Evolutionary conservation across 1,139 yeast genomes (phyloP).

Genomic region (Geotrichum restrictum): DNA sequence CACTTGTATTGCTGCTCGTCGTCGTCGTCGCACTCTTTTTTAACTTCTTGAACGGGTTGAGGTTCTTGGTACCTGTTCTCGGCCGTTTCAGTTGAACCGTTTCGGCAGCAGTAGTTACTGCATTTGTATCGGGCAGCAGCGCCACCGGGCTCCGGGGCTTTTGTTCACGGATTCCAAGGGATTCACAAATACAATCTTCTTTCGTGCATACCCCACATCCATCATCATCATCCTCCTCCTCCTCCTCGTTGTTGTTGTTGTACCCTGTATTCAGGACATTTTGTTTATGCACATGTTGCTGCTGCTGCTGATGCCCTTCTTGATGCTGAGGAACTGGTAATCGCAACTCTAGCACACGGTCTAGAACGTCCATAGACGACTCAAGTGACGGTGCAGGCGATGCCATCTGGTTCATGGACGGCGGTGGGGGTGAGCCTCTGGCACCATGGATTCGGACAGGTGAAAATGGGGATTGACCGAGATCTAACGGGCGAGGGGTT

Average conservation of each 20-base stretch:
- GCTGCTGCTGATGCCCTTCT: neutral
- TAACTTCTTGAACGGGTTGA: constrained; percentile 14
- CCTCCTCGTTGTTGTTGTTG: neutral
- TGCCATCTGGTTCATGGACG: constrained; percentile 29
- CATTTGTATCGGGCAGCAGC: neutral
- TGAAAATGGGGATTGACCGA: neutral
- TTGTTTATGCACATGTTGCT: neutral
- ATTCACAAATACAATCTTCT: constrained; percentile 68
- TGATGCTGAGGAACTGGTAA: constrained; percentile 34
- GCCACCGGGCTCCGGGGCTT: neutral
- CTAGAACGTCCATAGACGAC: constrained; percentile 38
- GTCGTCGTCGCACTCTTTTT: neutral
- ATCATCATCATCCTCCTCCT: constrained; percentile 28
- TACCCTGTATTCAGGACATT: neutral
- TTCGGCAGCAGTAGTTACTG: neutral
- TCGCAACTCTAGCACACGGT: constrained; percentile 40
- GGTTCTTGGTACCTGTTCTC: constrained; percentile 6
- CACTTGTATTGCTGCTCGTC: no score
- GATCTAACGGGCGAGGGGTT: neutral
- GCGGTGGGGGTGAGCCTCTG: constrained; percentile 13
- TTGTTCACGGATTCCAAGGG: constrained; percentile 45
- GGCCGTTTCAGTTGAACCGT: constrained; percentile 17
- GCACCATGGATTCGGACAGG: no score
- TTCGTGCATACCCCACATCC: constrained; percentile 66
- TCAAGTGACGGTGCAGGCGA: constrained; percentile 44